Evolutionary conservation across 2,329 filamentous ascomycete genomes (phyloP), one percentile per base, ranked within the genome.

Genomic region (Harringtonia aguacate): DNA sequence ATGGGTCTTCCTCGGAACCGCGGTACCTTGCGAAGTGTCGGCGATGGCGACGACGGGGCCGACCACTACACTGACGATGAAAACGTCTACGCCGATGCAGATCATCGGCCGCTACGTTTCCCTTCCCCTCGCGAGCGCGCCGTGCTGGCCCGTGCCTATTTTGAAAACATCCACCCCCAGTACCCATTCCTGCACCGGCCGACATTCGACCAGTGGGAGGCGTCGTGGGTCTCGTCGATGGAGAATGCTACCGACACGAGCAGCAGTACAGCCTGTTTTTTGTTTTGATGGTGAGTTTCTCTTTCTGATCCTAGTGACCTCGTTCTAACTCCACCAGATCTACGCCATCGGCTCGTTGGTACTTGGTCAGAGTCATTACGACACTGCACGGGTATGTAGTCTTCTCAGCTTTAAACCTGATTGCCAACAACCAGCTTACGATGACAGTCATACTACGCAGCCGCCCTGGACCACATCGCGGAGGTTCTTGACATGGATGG

Each of bases 151-250:
- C 48, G 52, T 22, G 58, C 58, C 3, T 62, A 58, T 43, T 61
- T 60, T 46, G 48, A 53, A 15, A 58, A 58, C 30, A 55, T 62
- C 4, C 59, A 61, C 44, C 52, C 53, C 4, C 58, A 61, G 39
- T 62, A 58, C 43, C 58, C 58, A 0, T 58, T 61, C 36, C 46
- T 62, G 14, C 59, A 62, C 37, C 50, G 49, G 8, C 57, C 55
- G 2, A 62, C 58, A 4, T 43, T 31, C 18, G 12, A 21, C 3
- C n/a, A 30, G 24, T 43, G 34, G 41, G 41, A 43, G 15, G 24
- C n/a, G 13, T 5, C 10, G 14, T 18, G 21, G 2, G 20, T 36
- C 8, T 9, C 18, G 12, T 34, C 34, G 4, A 22, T 24, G 18
- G 22, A 29, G 33, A 17, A 22, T 22, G 31, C 31, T 29, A 20